Evolutionary conservation across 768 basidiomycete genomes (phyloP).

Genomic region (Boletus tomentosulus): DNA sequence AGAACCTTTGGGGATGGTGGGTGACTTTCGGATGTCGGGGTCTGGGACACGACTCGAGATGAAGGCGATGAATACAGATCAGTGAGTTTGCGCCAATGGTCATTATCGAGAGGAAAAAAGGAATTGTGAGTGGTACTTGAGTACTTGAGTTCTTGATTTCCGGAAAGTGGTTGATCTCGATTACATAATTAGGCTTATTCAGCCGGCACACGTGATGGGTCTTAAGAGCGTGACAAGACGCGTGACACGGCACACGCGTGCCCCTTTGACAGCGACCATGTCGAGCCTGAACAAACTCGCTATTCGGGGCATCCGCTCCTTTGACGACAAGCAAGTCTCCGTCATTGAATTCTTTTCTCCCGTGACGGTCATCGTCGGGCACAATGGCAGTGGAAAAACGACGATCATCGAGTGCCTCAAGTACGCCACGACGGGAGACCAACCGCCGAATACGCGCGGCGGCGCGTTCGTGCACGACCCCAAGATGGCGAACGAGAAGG

Average conservation of each 20-base stretch:
- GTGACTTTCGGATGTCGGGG: no score
- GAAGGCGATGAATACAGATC: no score
- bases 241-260: not conserved
- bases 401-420: slow-evolving; percentile 99
- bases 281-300: slow-evolving; percentile 89
- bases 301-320: slow-evolving; percentile 90
- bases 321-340: slow-evolving; percentile 91
- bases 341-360: slow-evolving; percentile 97
- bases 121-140: no score
- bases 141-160: no score
- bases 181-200: no score
- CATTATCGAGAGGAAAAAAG: no score
- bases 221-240: no score
- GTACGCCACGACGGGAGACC: slow-evolving; percentile 97
- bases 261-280: slow-evolving; percentile 39
- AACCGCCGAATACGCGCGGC: slow-evolving; percentile 94
- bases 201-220: no score
- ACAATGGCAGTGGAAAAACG: slow-evolving; percentile 98
- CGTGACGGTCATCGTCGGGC: slow-evolving; percentile 96
- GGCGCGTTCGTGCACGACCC: slow-evolving; percentile 99
- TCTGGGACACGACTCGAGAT: no score
- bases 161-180: no score
- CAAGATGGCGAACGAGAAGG: slow-evolving; percentile 98
- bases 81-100: no score
- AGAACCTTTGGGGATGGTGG: no score